Conservation (phyloP, 2,329 filamentous ascomycete species). For the Aspergillus puulaauensis region DNA sequence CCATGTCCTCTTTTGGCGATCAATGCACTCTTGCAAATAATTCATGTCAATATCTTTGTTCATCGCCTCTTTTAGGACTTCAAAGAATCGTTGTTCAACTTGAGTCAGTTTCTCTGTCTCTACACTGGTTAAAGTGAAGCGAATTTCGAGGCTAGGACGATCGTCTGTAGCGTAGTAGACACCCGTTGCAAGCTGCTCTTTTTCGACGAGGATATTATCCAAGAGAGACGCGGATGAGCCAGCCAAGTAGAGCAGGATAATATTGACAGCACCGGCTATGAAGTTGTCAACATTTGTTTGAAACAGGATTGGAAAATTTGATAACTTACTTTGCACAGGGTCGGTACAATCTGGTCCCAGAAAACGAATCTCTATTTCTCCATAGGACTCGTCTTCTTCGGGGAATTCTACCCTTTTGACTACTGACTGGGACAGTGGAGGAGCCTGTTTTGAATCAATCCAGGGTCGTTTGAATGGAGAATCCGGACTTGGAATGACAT, state of each 20-base stretch:
- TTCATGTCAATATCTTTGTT: constrained; percentile 78
- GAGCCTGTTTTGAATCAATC: constrained; percentile 81
- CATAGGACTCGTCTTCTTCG: constrained; percentile 91
- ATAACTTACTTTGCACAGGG: constrained; percentile 52
- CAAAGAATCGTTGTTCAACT: constrained; percentile 82
- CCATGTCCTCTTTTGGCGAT: constrained; percentile 74
- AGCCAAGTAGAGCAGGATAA: constrained; percentile 81
- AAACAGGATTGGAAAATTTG: constrained; percentile 1
- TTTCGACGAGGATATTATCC: constrained; percentile 90
- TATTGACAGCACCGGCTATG: constrained; percentile 67
- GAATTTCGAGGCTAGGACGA: constrained; percentile 78
- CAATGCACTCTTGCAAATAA: constrained; percentile 86
- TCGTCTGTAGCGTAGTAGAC: constrained; percentile 77
- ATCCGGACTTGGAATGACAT: constrained; percentile 73
- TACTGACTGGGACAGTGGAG: constrained; percentile 68
- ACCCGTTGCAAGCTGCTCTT: constrained; percentile 85
- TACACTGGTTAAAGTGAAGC: constrained; percentile 82
- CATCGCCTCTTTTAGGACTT: constrained; percentile 77
- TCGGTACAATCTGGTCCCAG: constrained; percentile 82
- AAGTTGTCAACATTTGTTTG: constrained; percentile 19
- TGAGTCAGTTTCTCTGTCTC: constrained; percentile 79
- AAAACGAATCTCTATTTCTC: constrained; percentile 82
- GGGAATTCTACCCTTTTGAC: constrained; percentile 85
- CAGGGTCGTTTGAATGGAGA: constrained; percentile 83
- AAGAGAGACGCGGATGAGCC: constrained; percentile 90